Evolutionary conservation across 352 stramenopile genomes (phyloP), one percentile per base, ranked within the genome.

Genomic region (Phytopythium helicoides): DNA sequence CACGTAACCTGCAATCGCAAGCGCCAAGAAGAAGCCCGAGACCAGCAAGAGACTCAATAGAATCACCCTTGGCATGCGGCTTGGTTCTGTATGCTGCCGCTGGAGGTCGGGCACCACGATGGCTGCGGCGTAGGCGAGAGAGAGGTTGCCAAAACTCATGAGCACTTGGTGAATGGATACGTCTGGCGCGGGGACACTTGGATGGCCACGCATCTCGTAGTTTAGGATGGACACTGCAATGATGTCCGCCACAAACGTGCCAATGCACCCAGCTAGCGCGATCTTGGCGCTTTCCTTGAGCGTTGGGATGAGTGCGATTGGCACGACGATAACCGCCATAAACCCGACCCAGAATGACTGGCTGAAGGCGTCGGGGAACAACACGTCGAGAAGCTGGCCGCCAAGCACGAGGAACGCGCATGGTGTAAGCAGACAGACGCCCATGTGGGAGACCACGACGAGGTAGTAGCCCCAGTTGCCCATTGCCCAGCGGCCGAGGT

Each of bases 391-490:
- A 11, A 81, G 54, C 21, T 55, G 68, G 23, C 72, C 67, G 12
- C 72, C 71, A n/a, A 82, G 60, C 38, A 80, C 72, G 23, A 83
- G 66, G 58, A 79, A 79, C 6, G 68, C 66, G n/a, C 65, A 76
- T 1, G 71, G 68, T 10, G 72, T 48, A 39, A 81, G 51, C 4
- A 78, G 58, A 35, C 71, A 81, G 6, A 62, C 65, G 25, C 62
- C 62, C 50, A 81, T 68, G 37, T 75, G 73, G 0, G 69, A 64
- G n/a, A 71, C 38, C 16, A 77, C 35, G 5, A 64, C 71, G 14
- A 74, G 53, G 33, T 66, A 85, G 21, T 72, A 61, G 1, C 71
- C 74, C 9, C 47, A 55, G 16, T 68, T 62, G 14, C 73, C 74
- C 59, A 82, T 71, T 23, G 47, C 40, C 65, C 73, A 85, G 22